Evolutionary conservation across 208 protist genomes (phyloP).

Genomic region (Leishmania arabica): DNA sequence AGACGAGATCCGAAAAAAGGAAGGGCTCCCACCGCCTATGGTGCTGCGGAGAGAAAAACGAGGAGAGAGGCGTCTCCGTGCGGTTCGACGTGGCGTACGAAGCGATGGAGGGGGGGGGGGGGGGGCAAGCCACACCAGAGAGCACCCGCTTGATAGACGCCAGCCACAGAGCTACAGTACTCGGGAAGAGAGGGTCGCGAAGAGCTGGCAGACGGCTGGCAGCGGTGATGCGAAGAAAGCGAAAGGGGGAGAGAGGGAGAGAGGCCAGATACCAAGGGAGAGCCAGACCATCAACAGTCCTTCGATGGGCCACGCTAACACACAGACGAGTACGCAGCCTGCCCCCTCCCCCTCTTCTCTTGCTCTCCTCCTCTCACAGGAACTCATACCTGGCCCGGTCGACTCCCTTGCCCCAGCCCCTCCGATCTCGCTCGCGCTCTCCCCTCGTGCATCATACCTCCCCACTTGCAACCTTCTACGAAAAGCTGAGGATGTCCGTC

Average conservation of each 20-base stretch:
- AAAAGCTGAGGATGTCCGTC: constrained; percentile 10
- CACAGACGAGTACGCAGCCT: neutral
- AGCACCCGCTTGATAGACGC: neutral
- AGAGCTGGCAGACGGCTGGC: neutral
- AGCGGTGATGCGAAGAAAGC: neutral
- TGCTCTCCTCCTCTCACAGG: too few species aligned
- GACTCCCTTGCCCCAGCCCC: neutral
- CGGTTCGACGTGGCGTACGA: neutral
- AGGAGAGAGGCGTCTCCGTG: neutral
- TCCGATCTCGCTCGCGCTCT: neutral
- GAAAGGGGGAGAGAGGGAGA: neutral
- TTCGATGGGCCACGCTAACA: neutral
- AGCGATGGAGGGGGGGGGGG: neutral
- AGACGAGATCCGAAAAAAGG: neutral
- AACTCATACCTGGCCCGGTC: neutral
- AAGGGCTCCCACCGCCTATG: neutral
- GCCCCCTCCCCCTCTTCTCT: neutral
- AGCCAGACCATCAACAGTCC: neutral
- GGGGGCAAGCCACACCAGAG: neutral
- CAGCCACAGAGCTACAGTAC: neutral
- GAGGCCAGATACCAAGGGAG: constrained; percentile 7
- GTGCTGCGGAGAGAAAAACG: neutral
- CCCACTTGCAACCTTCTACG: neutral
- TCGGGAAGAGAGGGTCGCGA: neutral
- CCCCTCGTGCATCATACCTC: neutral